phyloP scores from a whole-genome alignment of 139 green algal species.

The Chlorella sp. region DNA sequence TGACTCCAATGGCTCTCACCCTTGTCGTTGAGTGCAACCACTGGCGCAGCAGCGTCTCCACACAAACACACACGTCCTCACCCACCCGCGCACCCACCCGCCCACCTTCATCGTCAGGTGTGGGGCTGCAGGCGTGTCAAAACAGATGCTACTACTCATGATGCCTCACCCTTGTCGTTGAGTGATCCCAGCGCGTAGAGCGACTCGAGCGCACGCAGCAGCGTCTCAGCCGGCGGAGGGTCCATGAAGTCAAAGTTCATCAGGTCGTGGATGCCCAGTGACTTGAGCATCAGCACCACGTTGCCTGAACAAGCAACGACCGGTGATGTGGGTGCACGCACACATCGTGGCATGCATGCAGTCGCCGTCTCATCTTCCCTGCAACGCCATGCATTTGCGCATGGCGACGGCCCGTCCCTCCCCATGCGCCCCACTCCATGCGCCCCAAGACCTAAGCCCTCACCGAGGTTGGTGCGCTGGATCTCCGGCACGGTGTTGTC shows the following conservation, averaged over 20 bases:
- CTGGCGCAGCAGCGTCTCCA: too few species aligned
- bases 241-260: conserved; percentile 94
- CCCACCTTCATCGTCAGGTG: too few species aligned
- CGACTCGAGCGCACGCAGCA: conserved; percentile 91
- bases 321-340: too few species aligned
- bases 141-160: too few species aligned
- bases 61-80: neutral
- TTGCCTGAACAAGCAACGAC: conserved; percentile 49
- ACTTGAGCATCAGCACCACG: conserved; percentile 96
- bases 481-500: conserved; percentile 96
- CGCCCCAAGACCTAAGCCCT: neutral
- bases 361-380: conserved; percentile 16
- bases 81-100: neutral
- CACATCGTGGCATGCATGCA: neutral
- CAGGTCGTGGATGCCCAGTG: conserved; percentile 83
- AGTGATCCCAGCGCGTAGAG: conserved; percentile 96
- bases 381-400: conserved; percentile 86
- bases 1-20: too few species aligned
- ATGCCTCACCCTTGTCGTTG: conserved; percentile 72
- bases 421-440: neutral
- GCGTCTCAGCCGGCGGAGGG: conserved; percentile 79
- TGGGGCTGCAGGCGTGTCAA: too few species aligned
- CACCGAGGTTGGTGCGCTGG: conserved; percentile 91
- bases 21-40: too few species aligned
- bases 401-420: too few species aligned